Percentiles rank a stretch among this genome's conserved stretches.
These are phyloP conservation scores for Suillus paluster DNA, from an alignment of 768 basidiomycete species.

Conservation along the genomic window DNA sequence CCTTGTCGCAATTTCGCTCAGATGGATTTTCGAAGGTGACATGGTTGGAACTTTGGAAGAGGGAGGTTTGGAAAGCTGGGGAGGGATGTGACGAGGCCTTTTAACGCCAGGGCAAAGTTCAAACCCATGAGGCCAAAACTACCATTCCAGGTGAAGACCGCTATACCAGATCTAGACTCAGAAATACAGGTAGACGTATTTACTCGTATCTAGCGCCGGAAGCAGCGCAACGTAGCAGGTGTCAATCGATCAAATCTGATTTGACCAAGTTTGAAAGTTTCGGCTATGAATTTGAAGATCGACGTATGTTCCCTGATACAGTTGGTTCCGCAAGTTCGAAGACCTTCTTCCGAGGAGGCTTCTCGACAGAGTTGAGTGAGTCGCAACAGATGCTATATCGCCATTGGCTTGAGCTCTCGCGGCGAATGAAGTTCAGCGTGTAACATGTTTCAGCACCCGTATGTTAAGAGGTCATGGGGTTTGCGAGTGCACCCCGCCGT, in stretches of 20 bases:
- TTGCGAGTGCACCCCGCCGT: background rate
- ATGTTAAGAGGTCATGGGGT: background rate
- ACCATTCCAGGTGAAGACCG: conserved; percentile 2
- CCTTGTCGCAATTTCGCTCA: conserved; percentile 47
- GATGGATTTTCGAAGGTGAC: conserved; percentile 36
- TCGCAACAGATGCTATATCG: background rate
- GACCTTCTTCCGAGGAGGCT: background rate
- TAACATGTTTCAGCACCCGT: background rate
- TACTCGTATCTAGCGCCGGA: background rate
- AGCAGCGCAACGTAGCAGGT: background rate
- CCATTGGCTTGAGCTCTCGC: background rate
- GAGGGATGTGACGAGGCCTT: background rate
- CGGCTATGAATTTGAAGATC: background rate
- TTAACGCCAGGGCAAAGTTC: background rate
- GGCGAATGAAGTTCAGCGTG: background rate
- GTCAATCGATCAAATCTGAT: background rate
- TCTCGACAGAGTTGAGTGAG: background rate
- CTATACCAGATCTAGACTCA: background rate
- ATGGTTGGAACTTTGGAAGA: conserved; percentile 15
- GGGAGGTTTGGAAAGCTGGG: background rate
- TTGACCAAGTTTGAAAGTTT: background rate
- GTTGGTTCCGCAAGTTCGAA: background rate
- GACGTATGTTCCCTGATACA: too few species aligned
- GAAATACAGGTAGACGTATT: background rate
- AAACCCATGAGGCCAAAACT: background rate